Evolutionary conservation across 805 yeast genomes (phyloP), one percentile per base, ranked within the genome.

Genomic region (Lipomyces starkeyi): DNA sequence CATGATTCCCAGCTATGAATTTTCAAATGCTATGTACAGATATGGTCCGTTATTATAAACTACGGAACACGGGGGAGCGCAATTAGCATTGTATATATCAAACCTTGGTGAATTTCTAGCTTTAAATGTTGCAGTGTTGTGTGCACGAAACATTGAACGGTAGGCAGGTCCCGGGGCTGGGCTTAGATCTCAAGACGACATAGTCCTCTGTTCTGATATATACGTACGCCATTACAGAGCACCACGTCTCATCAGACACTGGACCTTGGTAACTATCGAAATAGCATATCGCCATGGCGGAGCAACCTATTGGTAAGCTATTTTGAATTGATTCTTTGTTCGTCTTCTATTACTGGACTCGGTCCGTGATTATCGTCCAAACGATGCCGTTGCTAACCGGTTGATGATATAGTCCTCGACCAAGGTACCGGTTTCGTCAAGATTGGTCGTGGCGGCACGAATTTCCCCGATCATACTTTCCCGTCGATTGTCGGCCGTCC

Each of bases 401-500:
- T 67, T 47, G 70, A 67, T 14, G 47, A n/a, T 27, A 71, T 75
- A 86, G 99, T 95, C 74, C 91, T 95, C 74, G 99, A 95, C 82
- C 98, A 95, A 83, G 99, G 99, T 82, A 95, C 99, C 61, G 99
- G 99, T 66, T 95, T 95, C 78, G 73, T 71, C 62, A 71, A 71
- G 70, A 68, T 67, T 74, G 99, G 99, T 68, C 87, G 97, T 76
- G 97, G 96, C 49, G 98, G 98, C 40, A 90, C 93, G 73, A 95
- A 95, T 81, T 93, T 93, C 84, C 99, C 99, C 35, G 98, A 95
- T 79, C 88, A 88, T 81, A 93, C 97, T 17, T 95, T 93, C 80
- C 99, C 98, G 14, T 93, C 98, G 27, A 91, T 95, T 73, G 98
- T 95, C 22, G 99, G 99, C 60, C 86, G 99, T 75, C 99, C 99